These are phyloP conservation scores for Trichoderma aggressivum DNA, from an alignment of 2,329 filamentous ascomycete genomes.

Conservation along the genomic window DNA sequence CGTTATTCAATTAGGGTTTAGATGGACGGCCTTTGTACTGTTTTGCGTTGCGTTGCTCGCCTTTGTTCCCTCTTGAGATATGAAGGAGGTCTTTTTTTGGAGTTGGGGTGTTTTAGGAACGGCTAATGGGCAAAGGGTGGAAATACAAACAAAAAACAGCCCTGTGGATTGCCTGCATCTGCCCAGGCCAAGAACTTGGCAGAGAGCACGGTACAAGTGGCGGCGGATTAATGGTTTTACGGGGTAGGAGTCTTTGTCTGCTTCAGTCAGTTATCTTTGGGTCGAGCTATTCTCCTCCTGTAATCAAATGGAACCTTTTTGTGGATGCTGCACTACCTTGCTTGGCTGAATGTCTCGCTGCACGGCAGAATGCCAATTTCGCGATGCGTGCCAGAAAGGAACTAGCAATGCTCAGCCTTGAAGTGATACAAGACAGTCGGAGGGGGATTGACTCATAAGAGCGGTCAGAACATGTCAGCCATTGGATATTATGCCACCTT, in stretches of 20 bases:
- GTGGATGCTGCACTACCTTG: constrained; percentile 10
- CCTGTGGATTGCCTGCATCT: constrained; percentile 5
- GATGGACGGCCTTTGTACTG: constrained; percentile 10
- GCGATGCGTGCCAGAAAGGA: constrained; percentile 15
- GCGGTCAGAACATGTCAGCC: not conserved
- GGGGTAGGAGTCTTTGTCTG: not conserved
- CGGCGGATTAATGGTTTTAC: not conserved
- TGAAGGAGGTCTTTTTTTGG: constrained; percentile 4
- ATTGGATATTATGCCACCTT: constrained; percentile 1
- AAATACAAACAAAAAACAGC: not conserved
- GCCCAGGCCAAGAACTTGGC: not conserved
- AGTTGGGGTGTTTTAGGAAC: constrained; percentile 14
- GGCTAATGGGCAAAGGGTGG: constrained; percentile 5
- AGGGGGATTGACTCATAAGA: constrained; percentile 10
- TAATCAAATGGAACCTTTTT: not conserved
- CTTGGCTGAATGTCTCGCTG: not conserved
- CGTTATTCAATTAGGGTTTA: constrained; percentile 11
- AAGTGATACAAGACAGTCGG: constrained; percentile 9
- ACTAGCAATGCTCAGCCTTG: constrained; percentile 10
- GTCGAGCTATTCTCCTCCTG: constrained; percentile 3
- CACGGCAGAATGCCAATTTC: constrained; percentile 17
- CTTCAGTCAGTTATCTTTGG: not conserved
- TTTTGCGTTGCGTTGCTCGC: not conserved
- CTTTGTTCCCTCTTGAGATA: not conserved
- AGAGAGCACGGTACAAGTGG: not conserved